Evolutionary conservation across 1,139 yeast species (phyloP), one percentile per base, ranked within the genome.

Genomic region (Ogataea hybrid): DNA sequence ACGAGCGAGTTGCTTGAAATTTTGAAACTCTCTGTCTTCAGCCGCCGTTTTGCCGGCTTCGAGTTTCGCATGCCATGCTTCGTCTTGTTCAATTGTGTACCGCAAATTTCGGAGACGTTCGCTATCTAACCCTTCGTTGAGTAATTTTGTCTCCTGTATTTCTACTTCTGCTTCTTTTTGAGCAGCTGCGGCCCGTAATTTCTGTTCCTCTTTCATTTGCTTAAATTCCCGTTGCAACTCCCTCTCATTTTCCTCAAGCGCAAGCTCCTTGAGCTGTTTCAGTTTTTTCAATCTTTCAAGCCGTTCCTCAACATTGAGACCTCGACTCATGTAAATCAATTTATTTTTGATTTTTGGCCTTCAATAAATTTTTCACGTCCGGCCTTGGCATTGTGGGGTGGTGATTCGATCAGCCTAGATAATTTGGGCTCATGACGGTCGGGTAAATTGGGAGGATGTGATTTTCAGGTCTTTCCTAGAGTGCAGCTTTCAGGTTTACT

Each of bases 51-150:
- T 54, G 28, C 59, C 67, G 22, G 49, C 52, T 28, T 58, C 61
- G 39, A 65, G 62, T 48, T 68, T 72, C 28, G 62, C 64, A 21
- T 77, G 76, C 92, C 94, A 85, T 41, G 69, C 68, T 51, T 82
- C 87, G 41, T 79, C 74, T 42, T 87, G 86, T 43, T 78, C 81
- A 2, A 84, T 73, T 0, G 87, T 74, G 67, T 84, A 86, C 38
- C 74, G 76, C 70, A 84, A 65, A 5, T 76, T 74, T 38, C 73
- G 66, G 35, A 64, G 53, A 14, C 78, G 59, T 18, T 70, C 72
- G 46, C 59, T 64, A 37, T 69, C 70, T 20, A 65, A 68, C 0
- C 71, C 74, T 3, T 53, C 61, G 12, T 65, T 68, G 18, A 59
- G 61, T 0, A 67, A 62, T 25, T 71, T 74, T 8, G 61, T 43